Evolutionary conservation across 2,329 filamentous ascomycete species (phyloP), one percentile per base, ranked within the genome.

Genomic region (Microascus cirrosus): DNA sequence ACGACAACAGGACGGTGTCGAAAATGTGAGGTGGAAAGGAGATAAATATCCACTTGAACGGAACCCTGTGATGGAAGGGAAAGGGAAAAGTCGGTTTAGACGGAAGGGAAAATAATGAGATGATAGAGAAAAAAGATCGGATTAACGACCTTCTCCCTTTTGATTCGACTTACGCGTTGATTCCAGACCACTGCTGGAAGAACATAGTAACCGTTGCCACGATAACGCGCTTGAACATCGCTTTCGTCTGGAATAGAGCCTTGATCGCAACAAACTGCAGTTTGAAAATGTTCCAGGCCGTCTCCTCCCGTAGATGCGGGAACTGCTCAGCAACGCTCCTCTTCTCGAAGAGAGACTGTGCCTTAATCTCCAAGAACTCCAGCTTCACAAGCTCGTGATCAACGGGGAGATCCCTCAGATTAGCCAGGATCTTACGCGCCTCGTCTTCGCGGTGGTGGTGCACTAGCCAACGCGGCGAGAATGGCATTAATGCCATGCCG

Each of bases 331-430:
- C 79, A 11, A 86, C 76, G 1, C 82, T 83, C 36, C 83, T 80
- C 71, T 91, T 89, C 70, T 93, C 88, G 63, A 93, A 94, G 20
- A 88, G 69, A 0, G 83, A 85, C 68, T 90, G 86, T 0, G 88
- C 87, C 68, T 89, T 89, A 71, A 93, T 92, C 67, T 93, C 89
- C n/a, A 90, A 79, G 66, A 87, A 90, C 65, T 93, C 89, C 1
- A 90, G 76, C 62, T 86, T 80, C 42, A 92, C 80, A 0, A 89
- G 77, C 59, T 89, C 83, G 65, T 90, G 79, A 61, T 86, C 79
- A 18, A 73, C 66, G 0, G 81, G 68, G 0, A 89, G 77, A 6
- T 76, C 77, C 25, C 89, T 83, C 2, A 93, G 80, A 55, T 68
- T 75, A 0, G 86, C 81, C 1, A 93, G 76, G 1, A 84, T 82